Conservation (phyloP, 352 stramenopile species). For the Phytophthora tentaculata region DNA sequence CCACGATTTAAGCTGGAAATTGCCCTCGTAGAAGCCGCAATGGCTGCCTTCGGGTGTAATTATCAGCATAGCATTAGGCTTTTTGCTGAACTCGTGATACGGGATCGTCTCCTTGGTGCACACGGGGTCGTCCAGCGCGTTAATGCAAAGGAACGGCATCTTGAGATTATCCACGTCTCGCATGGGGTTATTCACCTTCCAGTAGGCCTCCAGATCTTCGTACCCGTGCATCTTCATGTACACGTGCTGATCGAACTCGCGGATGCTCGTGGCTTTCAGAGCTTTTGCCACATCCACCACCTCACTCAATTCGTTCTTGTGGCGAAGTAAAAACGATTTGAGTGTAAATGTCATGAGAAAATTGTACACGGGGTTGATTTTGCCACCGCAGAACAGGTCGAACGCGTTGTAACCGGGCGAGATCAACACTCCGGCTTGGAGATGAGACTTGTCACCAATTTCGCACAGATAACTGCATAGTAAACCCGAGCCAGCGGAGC, state of each 20-base stretch:
- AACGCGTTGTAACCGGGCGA: conserved; percentile 81
- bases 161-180: conserved; percentile 57
- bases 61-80: conserved; percentile 61
- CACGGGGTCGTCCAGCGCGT: conserved; percentile 79
- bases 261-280: conserved; percentile 58
- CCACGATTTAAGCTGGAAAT: conserved; percentile 69
- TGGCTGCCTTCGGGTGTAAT: conserved; percentile 68
- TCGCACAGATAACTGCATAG: conserved; percentile 80
- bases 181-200: conserved; percentile 81
- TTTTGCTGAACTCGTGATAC: conserved; percentile 58
- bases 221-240: conserved; percentile 87
- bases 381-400: conserved; percentile 73
- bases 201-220: conserved; percentile 67
- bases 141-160: conserved; percentile 74
- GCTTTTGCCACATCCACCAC: conserved; percentile 59
- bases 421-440: conserved; percentile 69
- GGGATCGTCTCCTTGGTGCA: conserved; percentile 80
- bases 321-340: conserved; percentile 67
- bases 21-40: conserved; percentile 80
- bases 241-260: conserved; percentile 78
- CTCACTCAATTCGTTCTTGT: conserved; percentile 47
- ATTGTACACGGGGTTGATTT: conserved; percentile 75
- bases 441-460: conserved; percentile 52
- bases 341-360: conserved; percentile 82
- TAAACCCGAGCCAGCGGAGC: conserved; percentile 73